These are phyloP conservation scores for Aschersonia sp. DNA, from an alignment of 2,329 filamentous ascomycete genomes.

Conservation along the genomic window DNA sequence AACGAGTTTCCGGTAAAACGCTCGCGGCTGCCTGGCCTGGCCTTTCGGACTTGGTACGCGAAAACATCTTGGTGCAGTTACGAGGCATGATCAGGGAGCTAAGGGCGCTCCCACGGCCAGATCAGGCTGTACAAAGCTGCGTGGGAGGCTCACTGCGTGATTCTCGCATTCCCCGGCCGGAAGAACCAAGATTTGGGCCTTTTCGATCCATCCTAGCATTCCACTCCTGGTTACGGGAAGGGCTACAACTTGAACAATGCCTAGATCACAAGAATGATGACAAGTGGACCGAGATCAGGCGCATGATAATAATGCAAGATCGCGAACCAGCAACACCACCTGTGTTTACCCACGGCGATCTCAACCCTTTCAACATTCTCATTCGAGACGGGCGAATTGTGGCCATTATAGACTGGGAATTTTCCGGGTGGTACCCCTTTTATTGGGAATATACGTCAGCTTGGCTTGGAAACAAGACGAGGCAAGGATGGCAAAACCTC, in stretches of 20 bases:
- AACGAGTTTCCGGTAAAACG: constrained; percentile 12
- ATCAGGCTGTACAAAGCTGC: constrained; percentile 9
- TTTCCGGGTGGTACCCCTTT: constrained; percentile 16
- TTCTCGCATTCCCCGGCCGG: too few relatives aligned
- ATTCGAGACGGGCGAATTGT: constrained; percentile 23
- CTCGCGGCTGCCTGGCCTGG: constrained; percentile 4
- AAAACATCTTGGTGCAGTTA: constrained; percentile 9
- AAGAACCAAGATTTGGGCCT: constrained; percentile 11
- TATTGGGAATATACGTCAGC: constrained; percentile 20
- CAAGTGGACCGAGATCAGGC: constrained; percentile 13
- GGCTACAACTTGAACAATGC: constrained; percentile 10
- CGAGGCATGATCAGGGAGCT: constrained; percentile 10
- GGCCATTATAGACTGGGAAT: constrained; percentile 25
- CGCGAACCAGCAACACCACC: constrained; percentile 14
- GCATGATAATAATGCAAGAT: constrained; percentile 21
- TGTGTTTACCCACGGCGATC: constrained; percentile 31
- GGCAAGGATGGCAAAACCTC: constrained; percentile 21
- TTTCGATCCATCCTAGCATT: constrained; percentile 17
- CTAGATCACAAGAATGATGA: constrained; percentile 6
- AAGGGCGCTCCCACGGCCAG: constrained; percentile 8
- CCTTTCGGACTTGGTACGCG: constrained; percentile 2
- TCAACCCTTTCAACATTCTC: constrained; percentile 28
- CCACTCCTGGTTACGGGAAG: constrained; percentile 15
- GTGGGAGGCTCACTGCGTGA: constrained; percentile 4
- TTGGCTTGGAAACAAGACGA: constrained; percentile 7